Percentiles rank a stretch among this genome's conserved stretches.
Conservation (phyloP, 2,329 filamentous ascomycete species). For the Ustulina deusta region DNA sequence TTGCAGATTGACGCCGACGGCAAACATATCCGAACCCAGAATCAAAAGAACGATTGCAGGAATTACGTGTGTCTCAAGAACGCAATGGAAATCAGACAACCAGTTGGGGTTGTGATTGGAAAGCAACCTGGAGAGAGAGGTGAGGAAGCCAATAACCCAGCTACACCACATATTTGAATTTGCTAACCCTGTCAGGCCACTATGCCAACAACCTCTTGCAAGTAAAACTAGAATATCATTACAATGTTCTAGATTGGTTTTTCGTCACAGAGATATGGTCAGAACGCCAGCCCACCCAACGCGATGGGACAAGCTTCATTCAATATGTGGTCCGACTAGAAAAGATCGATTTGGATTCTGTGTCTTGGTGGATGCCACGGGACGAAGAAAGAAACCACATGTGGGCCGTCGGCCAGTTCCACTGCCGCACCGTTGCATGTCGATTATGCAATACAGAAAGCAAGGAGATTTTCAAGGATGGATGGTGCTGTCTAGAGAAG, state of each 20-base stretch:
- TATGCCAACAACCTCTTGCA: conserved; percentile 63
- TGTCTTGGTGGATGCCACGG: conserved; percentile 70
- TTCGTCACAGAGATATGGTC: conserved; percentile 76
- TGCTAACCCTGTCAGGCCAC: conserved; percentile 14
- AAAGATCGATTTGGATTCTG: conserved; percentile 64
- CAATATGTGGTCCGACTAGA: conserved; percentile 72
- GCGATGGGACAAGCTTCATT: conserved; percentile 49
- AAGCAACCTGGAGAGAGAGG: conserved; percentile 22
- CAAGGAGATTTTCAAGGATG: conserved; percentile 53
- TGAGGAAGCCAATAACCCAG: background rate
- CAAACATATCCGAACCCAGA: conserved; percentile 60
- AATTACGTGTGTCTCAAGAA: conserved; percentile 58
- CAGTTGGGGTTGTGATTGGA: conserved; percentile 33
- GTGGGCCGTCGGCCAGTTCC: conserved; percentile 49
- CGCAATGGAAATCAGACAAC: conserved; percentile 53
- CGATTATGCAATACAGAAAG: conserved; percentile 54
- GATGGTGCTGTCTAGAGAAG: conserved; percentile 49
- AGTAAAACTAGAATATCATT: conserved; percentile 66
- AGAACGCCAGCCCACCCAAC: conserved; percentile 61
- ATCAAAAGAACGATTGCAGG: conserved; percentile 58
- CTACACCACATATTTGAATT: background rate
- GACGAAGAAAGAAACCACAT: conserved; percentile 45
- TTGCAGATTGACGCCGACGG: conserved; percentile 50
- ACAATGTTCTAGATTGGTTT: conserved; percentile 76
- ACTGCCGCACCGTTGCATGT: conserved; percentile 53